Base-by-base conservation (phyloP, 148 eudicot genomes). In the Polygonum aviculare region DNA sequence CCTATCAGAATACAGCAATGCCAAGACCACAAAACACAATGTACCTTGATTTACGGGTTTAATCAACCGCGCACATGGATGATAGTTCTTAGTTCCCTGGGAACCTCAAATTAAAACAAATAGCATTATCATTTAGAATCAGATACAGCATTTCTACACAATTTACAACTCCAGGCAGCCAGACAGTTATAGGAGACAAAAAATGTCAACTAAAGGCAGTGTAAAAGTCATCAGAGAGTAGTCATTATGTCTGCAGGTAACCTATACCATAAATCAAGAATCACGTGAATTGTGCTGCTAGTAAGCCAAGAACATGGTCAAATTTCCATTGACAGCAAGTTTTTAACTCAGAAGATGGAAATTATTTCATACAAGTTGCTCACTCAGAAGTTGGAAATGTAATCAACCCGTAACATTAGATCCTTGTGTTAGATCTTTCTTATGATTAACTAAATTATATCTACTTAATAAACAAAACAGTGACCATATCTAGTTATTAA, bases 51-150 rank as follows among this genome's bases (percentile, higher is more conserved):
- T 67, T 33, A 72, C 44, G 19, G 87, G 91, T 79, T 76, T 80
- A 76, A 89, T 85, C 77, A 93, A 77, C 60, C 84, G 89, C 63
- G 90, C 87, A 83, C 80, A 82, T 36, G 49, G 54, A 55, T 47
- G 79, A 76, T 49, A 82, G 59, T 71, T 80, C 72, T 75, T 83
- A 81, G 81, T 85, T 74, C 77, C 91, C 98, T 93, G 84, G 71
- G 71, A 81, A 72, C 48, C 72, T n/a, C 54, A 80, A 39, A 80
- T 12, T 9, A 57, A 16, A 62, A 6, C 75, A 3, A 47, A 70
- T 49, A 63, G 7, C 36, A 48, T 51, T 14, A 55, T 33, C 67
- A 19, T 6, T 21, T 35, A 39, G 1, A 40, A 55, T 48, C 74
- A 48, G 22, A 47, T 72, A 26, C 72, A 72, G 19, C 75, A 41